Evolutionary conservation across 2,329 filamentous ascomycete species (phyloP).

Genomic region (Stemphylium lycopersici): DNA sequence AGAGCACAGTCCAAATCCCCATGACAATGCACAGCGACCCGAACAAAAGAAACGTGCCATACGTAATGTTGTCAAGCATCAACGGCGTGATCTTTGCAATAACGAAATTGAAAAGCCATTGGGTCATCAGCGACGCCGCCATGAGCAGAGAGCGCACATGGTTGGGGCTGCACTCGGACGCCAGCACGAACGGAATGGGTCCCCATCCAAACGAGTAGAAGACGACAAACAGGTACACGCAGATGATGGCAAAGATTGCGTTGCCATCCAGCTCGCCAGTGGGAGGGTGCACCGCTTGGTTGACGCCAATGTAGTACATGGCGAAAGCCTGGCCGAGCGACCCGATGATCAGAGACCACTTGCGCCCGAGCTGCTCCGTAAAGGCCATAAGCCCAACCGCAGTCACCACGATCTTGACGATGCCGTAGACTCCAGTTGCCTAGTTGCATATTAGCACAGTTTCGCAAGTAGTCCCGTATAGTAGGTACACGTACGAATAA

Average conservation of each 20-base stretch:
- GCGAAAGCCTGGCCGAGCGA: constrained; percentile 52
- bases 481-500: constrained; percentile 52
- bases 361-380: constrained; percentile 54
- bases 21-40: constrained; percentile 51
- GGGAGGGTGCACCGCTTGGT: constrained; percentile 44
- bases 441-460: constrained; percentile 6
- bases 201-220: constrained; percentile 58
- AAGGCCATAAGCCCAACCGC: constrained; percentile 53
- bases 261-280: constrained; percentile 44
- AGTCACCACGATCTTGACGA: constrained; percentile 55
- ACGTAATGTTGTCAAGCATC: constrained; percentile 52
- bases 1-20: constrained; percentile 51
- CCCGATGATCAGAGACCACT: constrained; percentile 53
- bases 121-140: constrained; percentile 54
- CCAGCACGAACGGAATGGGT: constrained; percentile 54
- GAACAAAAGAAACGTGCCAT: constrained; percentile 54
- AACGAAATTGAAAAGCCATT: constrained; percentile 49
- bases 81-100: constrained; percentile 50
- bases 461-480: background rate
- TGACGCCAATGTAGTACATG: constrained; percentile 48
- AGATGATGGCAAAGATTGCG: constrained; percentile 57
- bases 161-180: constrained; percentile 50
- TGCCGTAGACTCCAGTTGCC: constrained; percentile 49
- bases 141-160: constrained; percentile 52
- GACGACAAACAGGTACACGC: constrained; percentile 58